A percentile compares a stretch with the other conserved stretches of the same genome.
phyloP scores from a whole-genome alignment of 306 rosid genomes.

The Vigna reflexopilosa region DNA sequence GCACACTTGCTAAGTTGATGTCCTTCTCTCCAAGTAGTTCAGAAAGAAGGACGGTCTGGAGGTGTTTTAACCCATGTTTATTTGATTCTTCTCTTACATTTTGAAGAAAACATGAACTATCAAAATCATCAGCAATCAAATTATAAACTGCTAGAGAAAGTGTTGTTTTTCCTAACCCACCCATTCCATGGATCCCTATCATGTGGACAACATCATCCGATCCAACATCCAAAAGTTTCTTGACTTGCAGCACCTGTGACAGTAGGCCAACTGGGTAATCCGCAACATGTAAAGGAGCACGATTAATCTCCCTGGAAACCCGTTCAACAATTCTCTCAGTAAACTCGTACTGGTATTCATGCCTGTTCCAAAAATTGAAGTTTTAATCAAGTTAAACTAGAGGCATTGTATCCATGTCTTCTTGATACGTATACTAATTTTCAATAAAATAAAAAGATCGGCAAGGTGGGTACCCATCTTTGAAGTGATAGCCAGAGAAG shows the following conservation, averaged over 20 bases:
- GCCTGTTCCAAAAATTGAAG: background rate
- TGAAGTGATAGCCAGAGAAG: constrained; percentile 29
- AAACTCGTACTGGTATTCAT: background rate
- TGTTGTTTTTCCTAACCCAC: constrained; percentile 29
- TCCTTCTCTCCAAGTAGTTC: background rate
- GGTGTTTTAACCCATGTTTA: constrained; percentile 25
- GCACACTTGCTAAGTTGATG: background rate
- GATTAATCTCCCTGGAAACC: background rate
- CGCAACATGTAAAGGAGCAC: constrained; percentile 5
- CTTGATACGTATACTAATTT: background rate
- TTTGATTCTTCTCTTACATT: background rate
- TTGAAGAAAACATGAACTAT: background rate
- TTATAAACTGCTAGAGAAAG: background rate
- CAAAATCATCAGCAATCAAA: background rate
- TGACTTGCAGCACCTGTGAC: background rate
- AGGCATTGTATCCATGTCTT: background rate
- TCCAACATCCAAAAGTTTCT: constrained; percentile 1
- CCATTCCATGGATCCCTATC: constrained; percentile 43
- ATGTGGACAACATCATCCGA: background rate
- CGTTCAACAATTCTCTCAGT: background rate
- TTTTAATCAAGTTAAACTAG: no score
- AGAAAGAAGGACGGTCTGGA: constrained; percentile 34
- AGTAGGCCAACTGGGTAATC: constrained; percentile 38
- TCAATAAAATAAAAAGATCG: background rate
- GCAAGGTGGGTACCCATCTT: background rate